Evolutionary conservation across 1,284 basidiomycete genomes (phyloP), one percentile per base, ranked within the genome.

Genomic region (Marasmius tenuissimus): DNA sequence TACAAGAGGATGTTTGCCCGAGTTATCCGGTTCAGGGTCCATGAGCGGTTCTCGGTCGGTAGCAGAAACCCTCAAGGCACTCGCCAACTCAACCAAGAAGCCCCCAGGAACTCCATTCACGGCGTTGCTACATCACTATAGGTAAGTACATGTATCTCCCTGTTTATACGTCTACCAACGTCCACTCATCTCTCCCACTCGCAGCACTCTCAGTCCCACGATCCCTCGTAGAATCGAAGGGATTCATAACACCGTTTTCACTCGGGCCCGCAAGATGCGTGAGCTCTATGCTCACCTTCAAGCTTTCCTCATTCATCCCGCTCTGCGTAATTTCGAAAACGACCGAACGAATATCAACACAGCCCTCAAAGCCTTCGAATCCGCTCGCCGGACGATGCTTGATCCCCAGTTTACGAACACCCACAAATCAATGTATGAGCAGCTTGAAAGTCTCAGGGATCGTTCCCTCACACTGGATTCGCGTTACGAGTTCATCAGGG

Each of bases 41-140:
- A 16, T 37, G 14, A 59, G 33, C 39, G 61, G 42, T 4, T 50
- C 66, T 4, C 60, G 63, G 33, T 63, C 64, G 22, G 55, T 67
- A 0, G 49, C 53, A 7, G 65, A 65, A 35, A 66, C 67, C 10
- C 62, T 64, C 1, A 50, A 63, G n/a, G 57, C 62, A 11, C 59
- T 68, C 18, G 42, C 63, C 7, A 58, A 62, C 40, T 38, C 66
- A 1, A 18, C 65, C 8, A 62, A 56, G 45, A 63, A 65, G 10
- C 58, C 64, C 1, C 59, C 58, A 37, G 67, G 67, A 37, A 58
- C 64, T 14, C 63, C 63, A 34, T 64, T 61, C 3, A 38, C 58
- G 12, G 67, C 65, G 8, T 54, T 58, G 27, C 45, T 68, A 3
- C 65, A 68, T 39, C 67, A 67, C 58, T 68, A 68, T 42, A 67